Conservation (phyloP, 345 rosid genomes). For the Luvunga scandens region DNA sequence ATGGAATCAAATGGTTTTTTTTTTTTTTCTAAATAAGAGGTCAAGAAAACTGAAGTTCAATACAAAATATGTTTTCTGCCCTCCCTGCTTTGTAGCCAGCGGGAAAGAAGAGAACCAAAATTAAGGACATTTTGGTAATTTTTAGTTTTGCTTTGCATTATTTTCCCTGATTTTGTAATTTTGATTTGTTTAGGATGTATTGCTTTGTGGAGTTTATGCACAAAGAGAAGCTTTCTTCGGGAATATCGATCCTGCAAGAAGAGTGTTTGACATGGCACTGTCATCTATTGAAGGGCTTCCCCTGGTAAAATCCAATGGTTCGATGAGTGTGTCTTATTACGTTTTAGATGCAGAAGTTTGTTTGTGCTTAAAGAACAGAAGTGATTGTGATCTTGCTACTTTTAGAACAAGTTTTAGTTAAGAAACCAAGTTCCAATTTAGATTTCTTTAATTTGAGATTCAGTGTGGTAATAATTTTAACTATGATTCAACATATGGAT, state of each 20-base stretch:
- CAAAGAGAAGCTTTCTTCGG: constrained; percentile 82
- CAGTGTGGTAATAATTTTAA: background rate
- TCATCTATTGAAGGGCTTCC: constrained; percentile 75
- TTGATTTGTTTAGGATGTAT: constrained; percentile 53
- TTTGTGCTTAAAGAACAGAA: background rate
- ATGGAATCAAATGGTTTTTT: background rate
- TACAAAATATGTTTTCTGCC: background rate
- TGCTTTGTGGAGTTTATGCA: constrained; percentile 97
- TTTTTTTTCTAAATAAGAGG: background rate
- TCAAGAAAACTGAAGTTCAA: background rate
- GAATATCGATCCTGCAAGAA: constrained; percentile 83
- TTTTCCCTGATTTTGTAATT: background rate
- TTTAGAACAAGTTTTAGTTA: background rate
- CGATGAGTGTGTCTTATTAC: background rate
- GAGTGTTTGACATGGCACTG: constrained; percentile 92
- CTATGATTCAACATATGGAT: no score
- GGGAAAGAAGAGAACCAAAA: background rate
- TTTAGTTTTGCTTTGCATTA: background rate
- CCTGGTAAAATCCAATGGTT: constrained; percentile 41
- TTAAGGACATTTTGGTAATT: background rate
- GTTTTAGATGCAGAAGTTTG: constrained; percentile 1
- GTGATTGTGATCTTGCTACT: background rate
- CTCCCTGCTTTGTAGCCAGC: background rate
- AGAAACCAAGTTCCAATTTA: background rate
- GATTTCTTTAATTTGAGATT: background rate